Evolutionary conservation across 2,329 filamentous ascomycete species (phyloP), one percentile per base, ranked within the genome.

Genomic region (Hirsutella minnesotensis): DNA sequence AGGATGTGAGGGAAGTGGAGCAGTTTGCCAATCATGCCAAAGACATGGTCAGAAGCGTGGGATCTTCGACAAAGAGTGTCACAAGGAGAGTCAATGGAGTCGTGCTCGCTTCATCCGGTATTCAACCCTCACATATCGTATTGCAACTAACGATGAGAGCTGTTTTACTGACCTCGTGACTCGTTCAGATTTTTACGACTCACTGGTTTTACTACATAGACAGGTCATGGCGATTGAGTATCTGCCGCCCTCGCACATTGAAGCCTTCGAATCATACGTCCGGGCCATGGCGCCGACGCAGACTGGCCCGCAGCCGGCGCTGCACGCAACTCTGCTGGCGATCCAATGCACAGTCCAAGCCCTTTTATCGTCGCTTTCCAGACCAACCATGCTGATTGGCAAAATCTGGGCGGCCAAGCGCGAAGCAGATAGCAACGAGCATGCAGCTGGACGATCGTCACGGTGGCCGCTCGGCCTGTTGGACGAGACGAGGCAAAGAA

Each of bases 21-120:
- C 81, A 92, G 52, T 95, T 98, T 61, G 81, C 95, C 42, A 81
- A 87, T 41, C 86, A 95, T 57, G 90, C 90, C 18, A 79, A 87
- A 52, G 90, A 96, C 43, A 89, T 88, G 62, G 81, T 98, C 33
- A 81, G 88, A 40, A 79, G 82, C 49, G 79, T 96, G 46, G 89
- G 89, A 54, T 81, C 83, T 53, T 83, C 86, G 43, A 90, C 85
- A 1, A 86, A 85, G 61, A 86, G 81, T 51, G 78, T 94, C 41
- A 81, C 92, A 33, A 79, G 90, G 44, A 77, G 87, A 44, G 80
- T 83, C 20, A 90, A 92, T 56, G 76, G 77, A 46, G 64, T 90
- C 22, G 79, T 79, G 38, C 78, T 84, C 51, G 76, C 75, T 38
- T 63, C 72, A 31, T 70, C 71, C 29, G 77, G 79, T 81, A 68